phyloP scores from a whole-genome alignment of 2,329 filamentous ascomycete species.

The Fusarium anguioides region DNA sequence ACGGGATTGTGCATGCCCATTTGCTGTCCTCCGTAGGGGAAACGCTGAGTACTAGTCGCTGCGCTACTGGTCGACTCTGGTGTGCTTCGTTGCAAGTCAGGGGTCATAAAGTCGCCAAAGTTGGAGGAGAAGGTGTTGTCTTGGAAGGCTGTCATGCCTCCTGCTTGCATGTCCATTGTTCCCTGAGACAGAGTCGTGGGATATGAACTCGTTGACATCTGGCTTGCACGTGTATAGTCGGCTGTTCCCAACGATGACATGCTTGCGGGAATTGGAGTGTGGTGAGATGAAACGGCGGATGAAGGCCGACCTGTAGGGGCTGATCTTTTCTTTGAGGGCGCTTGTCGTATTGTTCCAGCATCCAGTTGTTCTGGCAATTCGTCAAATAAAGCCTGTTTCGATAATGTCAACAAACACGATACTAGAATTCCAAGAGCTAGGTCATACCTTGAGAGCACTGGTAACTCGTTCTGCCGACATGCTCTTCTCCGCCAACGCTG shows the following conservation, averaged over 20 bases:
- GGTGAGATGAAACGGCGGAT: constrained; percentile 42
- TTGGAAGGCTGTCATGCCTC: constrained; percentile 48
- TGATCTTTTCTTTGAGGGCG: constrained; percentile 66
- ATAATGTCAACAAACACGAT: constrained; percentile 17
- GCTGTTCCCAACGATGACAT: constrained; percentile 50
- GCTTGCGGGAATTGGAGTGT: constrained; percentile 47
- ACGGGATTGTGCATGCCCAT: constrained; percentile 59
- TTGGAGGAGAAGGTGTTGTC: constrained; percentile 53
- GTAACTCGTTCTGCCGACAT: constrained; percentile 91
- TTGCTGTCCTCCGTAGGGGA: constrained; percentile 48
- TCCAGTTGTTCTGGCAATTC: constrained; percentile 80
- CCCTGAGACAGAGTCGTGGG: constrained; percentile 44
- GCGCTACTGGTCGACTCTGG: constrained; percentile 57
- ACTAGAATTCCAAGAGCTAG: constrained; percentile 10
- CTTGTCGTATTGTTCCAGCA: constrained; percentile 54
- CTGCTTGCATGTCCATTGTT: constrained; percentile 51
- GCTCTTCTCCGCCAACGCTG: constrained; percentile 82
- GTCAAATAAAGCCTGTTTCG: constrained; percentile 81
- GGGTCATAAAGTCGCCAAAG: constrained; percentile 58
- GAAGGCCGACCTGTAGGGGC: constrained; percentile 56
- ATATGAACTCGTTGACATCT: constrained; percentile 44
- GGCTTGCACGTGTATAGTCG: constrained; percentile 50
- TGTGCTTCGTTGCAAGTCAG: constrained; percentile 58
- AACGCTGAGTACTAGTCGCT: constrained; percentile 54
- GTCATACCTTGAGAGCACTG: constrained; percentile 76